Evolutionary conservation across 1,284 basidiomycete species (phyloP).

Genomic region (Anthracocystis setariae): DNA sequence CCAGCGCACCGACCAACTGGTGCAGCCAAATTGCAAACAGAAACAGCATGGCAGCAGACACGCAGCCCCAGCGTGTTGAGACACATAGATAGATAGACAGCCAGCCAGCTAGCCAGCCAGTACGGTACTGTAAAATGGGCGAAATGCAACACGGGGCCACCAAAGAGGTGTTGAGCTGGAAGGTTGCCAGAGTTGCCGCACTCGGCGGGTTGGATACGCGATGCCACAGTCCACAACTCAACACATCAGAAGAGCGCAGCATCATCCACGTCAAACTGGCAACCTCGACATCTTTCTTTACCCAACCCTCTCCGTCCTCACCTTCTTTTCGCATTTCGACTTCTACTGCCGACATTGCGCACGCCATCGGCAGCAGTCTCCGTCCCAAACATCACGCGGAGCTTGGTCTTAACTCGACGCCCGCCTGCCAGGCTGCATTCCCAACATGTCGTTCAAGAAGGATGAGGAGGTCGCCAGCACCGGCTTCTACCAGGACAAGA

Average conservation of each 20-base stretch:
- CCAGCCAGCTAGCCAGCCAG: too few relatives aligned
- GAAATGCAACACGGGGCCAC: constrained; percentile 10
- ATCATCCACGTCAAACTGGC: constrained; percentile 4
- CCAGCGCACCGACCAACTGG: constrained; percentile 46
- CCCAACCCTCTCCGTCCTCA: neutral
- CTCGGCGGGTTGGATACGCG: constrained; percentile 12
- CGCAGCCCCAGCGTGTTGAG: constrained; percentile 22
- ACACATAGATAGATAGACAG: neutral
- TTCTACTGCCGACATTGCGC: neutral
- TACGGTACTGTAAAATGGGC: too few relatives aligned
- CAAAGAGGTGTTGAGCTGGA: constrained; percentile 37
- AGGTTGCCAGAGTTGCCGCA: constrained; percentile 9
- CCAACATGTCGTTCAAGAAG: constrained; percentile 67
- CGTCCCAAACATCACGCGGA: constrained; percentile 2
- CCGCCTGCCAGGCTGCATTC: constrained; percentile 13
- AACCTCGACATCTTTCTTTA: constrained; percentile 4
- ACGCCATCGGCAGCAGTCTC: constrained; percentile 3
- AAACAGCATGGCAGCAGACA: neutral
- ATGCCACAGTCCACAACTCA: constrained; percentile 11
- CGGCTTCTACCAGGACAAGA: constrained; percentile 67
- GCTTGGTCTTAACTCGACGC: constrained; percentile 3
- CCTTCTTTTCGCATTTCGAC: constrained; percentile 2
- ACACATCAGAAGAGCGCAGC: constrained; percentile 3
- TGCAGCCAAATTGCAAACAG: neutral
- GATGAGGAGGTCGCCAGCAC: constrained; percentile 63